Base-by-base conservation (phyloP, 495 filamentous ascomycete genomes). In the Aspergillus bertholletiae region DNA sequence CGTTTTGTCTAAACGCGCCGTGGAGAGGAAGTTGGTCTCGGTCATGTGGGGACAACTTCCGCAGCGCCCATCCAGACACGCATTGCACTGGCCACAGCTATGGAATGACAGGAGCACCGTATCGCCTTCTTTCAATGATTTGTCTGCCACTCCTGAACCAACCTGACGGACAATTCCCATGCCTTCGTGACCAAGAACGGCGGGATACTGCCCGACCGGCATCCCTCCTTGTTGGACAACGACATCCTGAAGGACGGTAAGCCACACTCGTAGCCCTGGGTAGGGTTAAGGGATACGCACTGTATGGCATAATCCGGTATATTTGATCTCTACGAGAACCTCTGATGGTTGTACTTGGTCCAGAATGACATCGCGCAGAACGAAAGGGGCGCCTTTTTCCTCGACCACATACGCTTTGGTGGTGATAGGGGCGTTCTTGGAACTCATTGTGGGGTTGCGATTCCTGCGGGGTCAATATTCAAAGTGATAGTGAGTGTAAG, bases 141-240 rank as follows among this genome's bases (percentile, higher is more conserved):
- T 57, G 45, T 67, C 63, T 23, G 71, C 71, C 35, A 77, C 74
- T 0, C 48, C 54, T 21, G 70, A 68, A 9, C 81, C 81, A n/a
- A 77, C 22, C 12, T 62, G 60, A 24, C 74, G 62, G 18, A 84
- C 67, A 22, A 77, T 55, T 7, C 80, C 81, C 2, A 72, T 70
- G 22, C 80, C 80, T 64, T 84, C 80, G 53, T 84, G 80, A 13
- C 80, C 80, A 17, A 82, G 71, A 7, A 76, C 74, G 12, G 64
- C 67, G 2, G 74, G 74, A 34, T 54, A 71, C 3, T 60, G 46
- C 21, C 63, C 65, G 28, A 77, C 34, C 46, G 74, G 53, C 54
- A 70, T 53, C 46, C 15, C 49, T 50, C 76, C 56, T 18, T 61
- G 21, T 62, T 73, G 68, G 30, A 78, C 53, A 46, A 75, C 66